phyloP scores from a whole-genome alignment of 345 rosid genomes.

The Erysimum cheiranthoides region DNA sequence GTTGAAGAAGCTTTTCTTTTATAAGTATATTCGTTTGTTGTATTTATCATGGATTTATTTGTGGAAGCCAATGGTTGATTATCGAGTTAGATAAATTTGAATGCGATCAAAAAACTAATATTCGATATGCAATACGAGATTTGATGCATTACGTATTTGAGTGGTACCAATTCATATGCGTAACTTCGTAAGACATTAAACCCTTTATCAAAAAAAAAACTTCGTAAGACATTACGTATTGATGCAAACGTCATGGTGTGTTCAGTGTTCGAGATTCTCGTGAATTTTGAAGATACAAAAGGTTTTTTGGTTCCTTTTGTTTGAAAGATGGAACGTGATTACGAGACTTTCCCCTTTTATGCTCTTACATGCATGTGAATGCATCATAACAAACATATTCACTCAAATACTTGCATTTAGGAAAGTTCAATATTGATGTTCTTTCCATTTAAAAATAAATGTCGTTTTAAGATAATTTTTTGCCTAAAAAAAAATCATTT shows the following conservation, averaged over 20 bases:
- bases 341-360: conserved; percentile 6
- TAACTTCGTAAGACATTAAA: too few relatives aligned
- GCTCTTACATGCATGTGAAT: not conserved
- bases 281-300: not conserved
- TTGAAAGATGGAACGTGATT: conserved; percentile 20
- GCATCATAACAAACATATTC: not conserved
- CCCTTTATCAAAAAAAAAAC: too few relatives aligned
- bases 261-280: conserved; percentile 20
- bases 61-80: not conserved
- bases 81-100: not conserved
- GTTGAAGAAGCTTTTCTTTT: too few relatives aligned
- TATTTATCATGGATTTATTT: not conserved
- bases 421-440: not conserved
- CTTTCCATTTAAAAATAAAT: not conserved
- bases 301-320: not conserved
- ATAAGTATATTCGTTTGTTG: too few relatives aligned
- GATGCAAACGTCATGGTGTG: conserved; percentile 34
- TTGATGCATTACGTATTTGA: not conserved
- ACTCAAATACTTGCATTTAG: not conserved
- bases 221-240: conserved; percentile 18
- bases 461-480: not conserved
- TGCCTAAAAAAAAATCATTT: too few relatives aligned
- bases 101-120: not conserved
- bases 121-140: not conserved
- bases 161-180: not conserved